Base-by-base conservation (phyloP, 2,329 filamentous ascomycete species). In the Hymenoscyphus fructigenus region DNA sequence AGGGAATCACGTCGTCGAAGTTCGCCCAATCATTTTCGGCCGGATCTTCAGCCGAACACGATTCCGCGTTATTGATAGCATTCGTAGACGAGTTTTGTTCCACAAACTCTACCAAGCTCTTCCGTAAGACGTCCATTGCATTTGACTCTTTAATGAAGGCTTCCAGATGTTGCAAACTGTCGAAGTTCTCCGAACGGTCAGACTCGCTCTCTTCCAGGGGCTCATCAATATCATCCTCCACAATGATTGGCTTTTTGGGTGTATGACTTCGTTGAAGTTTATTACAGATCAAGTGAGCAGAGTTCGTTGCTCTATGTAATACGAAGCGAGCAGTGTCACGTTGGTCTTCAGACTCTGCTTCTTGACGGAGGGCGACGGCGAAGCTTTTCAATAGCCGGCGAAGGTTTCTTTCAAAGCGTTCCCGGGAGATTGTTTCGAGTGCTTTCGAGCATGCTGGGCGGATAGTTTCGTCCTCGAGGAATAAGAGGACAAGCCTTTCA, bases 381-480 rank as follows among this genome's bases (percentile, higher is more conserved):
- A 69, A 68, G 6, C 20, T 50, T 32, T 61, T 68, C 1, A 69
- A 12, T 17, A 66, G 47, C 29, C 64, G 58, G 10, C 60, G 14
- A 2, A 69, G 23, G 5, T 69, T 69, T 12, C 64, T 60, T 26
- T 68, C 64, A 36, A 69, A 66, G 7, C 64, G 62, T 50, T 62
- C 59, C 34, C 57, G n/a, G 14, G 60, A 12, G 17, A 65, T 61
- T 12, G 12, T 23, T 3, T 6, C 17, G 3, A 66, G 44, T 3
- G 60, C 67, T 14, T 66, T 59, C 3, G n/a, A 26, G 20, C 64
- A 69, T 14, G 62, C 34, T 10, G 32, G 2, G 23, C 61, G 53
- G 17, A 69, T 62, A 1, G 15, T 17, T 26, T 10, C 32, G 29
- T 69, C 67, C 3, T 60, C 62, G 1, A 69, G 61, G 0, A 68